phyloP scores from a whole-genome alignment of 768 basidiomycete species.

The Xerocomellus chrysenteron region DNA sequence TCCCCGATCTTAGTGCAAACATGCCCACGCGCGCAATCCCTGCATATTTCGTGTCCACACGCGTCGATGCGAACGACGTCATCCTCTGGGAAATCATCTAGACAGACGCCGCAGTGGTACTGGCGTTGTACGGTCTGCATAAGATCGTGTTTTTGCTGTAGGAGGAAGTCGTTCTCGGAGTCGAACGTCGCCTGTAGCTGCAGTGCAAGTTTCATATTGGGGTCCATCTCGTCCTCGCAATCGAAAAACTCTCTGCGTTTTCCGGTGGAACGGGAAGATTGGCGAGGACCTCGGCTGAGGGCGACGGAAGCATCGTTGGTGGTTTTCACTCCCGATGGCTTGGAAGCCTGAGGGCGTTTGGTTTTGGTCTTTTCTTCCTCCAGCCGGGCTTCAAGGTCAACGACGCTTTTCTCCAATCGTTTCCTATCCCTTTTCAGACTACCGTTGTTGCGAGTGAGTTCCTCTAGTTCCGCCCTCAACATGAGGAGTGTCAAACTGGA shows the following conservation, averaged over 20 bases:
- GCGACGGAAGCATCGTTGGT: background rate
- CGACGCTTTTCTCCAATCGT: slow-evolving; percentile 28
- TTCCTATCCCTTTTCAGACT: slow-evolving; percentile 19
- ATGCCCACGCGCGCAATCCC: slow-evolving; percentile 47
- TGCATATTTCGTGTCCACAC: slow-evolving; percentile 56
- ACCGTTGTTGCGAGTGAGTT: slow-evolving; percentile 34
- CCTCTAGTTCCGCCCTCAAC: slow-evolving; percentile 40
- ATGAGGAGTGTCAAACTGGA: slow-evolving; percentile 50
- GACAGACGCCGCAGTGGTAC: slow-evolving; percentile 57
- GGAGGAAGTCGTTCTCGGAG: slow-evolving; percentile 39
- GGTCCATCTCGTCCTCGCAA: slow-evolving; percentile 4
- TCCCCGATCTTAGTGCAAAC: slow-evolving; percentile 50
- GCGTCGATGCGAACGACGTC: slow-evolving; percentile 39
- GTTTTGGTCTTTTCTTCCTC: slow-evolving; percentile 9
- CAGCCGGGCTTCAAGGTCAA: slow-evolving; percentile 12
- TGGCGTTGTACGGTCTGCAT: slow-evolving; percentile 30
- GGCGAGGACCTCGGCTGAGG: background rate
- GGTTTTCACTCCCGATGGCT: background rate
- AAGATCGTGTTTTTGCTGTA: slow-evolving; percentile 33
- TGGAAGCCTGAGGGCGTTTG: background rate
- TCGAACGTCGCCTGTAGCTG: slow-evolving; percentile 41
- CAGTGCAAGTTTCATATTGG: slow-evolving; percentile 23
- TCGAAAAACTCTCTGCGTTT: background rate
- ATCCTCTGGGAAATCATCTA: slow-evolving; percentile 48
- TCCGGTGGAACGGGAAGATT: background rate